Base-by-base conservation (phyloP, 2,329 filamentous ascomycete genomes). In the Arthrobotrys iridis region DNA sequence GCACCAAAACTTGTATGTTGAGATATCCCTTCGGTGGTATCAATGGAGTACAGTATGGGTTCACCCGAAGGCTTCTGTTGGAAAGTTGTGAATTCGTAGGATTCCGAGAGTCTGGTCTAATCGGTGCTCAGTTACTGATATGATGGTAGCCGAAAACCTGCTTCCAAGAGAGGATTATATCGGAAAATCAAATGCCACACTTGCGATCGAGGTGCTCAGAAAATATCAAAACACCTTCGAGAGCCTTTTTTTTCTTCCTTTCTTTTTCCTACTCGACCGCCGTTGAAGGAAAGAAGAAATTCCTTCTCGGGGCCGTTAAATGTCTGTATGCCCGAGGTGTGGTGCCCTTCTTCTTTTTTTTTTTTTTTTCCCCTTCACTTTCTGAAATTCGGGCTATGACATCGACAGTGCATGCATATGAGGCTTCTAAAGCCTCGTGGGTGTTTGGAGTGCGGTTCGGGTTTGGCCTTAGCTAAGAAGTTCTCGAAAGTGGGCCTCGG, bases 401-500 rank as follows among this genome's bases (percentile, higher is more conserved):
- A 70, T 70, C 55, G 65, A 62, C 41, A 37, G 22, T 41, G 45
- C 55, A 62, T 62, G 65, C 55, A 70, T 57, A 55, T 66, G 62
- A 46, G 62, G 62, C 37, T 55, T 43, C 43, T 28, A n/a, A 52
- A 37, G 48, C 48, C 35, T 66, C 57, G 57, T 45, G 40, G 40
- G 24, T 35, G 37, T 46, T 43, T 55, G n/a, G 37, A 45, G 46
- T 35, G 55, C 52, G 52, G 35, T 74, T 66, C 37, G 63, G 57
- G 43, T 45, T 33, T 37, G 67, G 48, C 46, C 40, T 64, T 64
- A 48, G 41, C 48, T 60, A 58, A 50, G 11, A 41, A 41, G 46
- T 45, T 50, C 63, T 58, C 30, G 71, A 59, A 65, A 30, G 68
- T 75, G 71, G 71, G 71, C 71, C 71, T 63, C 64, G 70, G 63